Base-by-base conservation (phyloP, 371 early-diverging fungal species). In the Lichtheimia ramosa region DNA sequence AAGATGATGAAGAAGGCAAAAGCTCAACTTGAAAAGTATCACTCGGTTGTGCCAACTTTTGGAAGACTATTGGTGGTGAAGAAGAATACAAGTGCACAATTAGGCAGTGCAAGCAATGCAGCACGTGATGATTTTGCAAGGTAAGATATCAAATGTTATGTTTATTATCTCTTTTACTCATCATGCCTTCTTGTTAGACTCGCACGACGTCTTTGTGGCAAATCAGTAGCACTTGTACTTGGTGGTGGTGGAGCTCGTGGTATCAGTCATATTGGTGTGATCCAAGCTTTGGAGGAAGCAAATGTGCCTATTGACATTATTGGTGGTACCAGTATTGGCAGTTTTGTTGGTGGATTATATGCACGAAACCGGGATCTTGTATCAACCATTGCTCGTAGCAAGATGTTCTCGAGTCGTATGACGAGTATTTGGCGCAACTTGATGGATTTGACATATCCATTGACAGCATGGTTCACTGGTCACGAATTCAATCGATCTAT, bases 161-260 rank as follows among this genome's bases (percentile, higher is more conserved):
- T 43, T 42, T 52, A 25, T 24, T 28, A 16, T 61, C 12, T 12
- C 8, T 7, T 1, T 34, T 34, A 8, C 6, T 34, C 34, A 34
- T 34, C 8, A 8, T 34, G 6, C 10, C 10, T 8, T 0, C 5
- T 34, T 34, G 34, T 34, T 34, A 84, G 99, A 51, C 78, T 99
- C 25, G 96, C 96, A 3, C 90, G 99, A 43, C 88, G 96, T 14
- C 74, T 99, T 51, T 89, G 94, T 41, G 96, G 95, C 21, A 90
- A 89, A 64, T 95, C 97, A 0, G 94, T 99, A 15, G 99, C 99
- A 2, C 73, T 99, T 2, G 99, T 98, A n/a, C 82, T 99, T 34
- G 98, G 99, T 34, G 99, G 99, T 18, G 99, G 99, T 27, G 99
- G 99, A 2, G 99, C 99, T 1, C 87, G 99, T 43, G 99, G 99